These are phyloP conservation scores for Verticillium klebahnii DNA, from an alignment of 2,329 filamentous ascomycete species.

Conservation along the genomic window DNA sequence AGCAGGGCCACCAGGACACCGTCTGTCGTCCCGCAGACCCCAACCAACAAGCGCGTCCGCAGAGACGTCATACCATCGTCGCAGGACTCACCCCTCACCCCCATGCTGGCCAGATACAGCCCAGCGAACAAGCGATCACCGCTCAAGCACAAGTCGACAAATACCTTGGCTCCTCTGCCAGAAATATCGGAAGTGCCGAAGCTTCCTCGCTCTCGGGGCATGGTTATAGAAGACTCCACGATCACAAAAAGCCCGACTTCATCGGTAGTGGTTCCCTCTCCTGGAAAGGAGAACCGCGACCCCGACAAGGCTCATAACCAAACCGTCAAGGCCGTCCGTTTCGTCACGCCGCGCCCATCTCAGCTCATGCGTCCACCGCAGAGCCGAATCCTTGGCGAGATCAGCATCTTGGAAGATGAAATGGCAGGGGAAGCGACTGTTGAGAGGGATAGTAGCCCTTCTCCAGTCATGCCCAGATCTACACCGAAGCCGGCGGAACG, in stretches of 20 bases:
- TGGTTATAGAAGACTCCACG: constrained; percentile 41
- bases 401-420: constrained; percentile 1
- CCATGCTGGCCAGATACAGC: constrained; percentile 34
- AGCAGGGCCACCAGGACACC: constrained; percentile 13
- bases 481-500: constrained; percentile 1
- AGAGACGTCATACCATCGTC: constrained; percentile 40
- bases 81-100: constrained; percentile 35
- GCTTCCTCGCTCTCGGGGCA: constrained; percentile 16
- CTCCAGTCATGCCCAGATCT: constrained; percentile 5
- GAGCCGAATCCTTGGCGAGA: constrained; percentile 5
- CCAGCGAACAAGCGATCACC: constrained; percentile 29
- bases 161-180: constrained; percentile 8
- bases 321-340: constrained; percentile 11
- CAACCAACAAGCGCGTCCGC: constrained; percentile 22
- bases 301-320: constrained; percentile 17
- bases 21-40: constrained; percentile 38
- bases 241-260: constrained; percentile 16
- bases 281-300: constrained; percentile 5
- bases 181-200: constrained; percentile 13
- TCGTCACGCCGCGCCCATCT: constrained; percentile 6
- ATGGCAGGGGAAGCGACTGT: background rate
- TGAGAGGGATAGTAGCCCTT: constrained; percentile 4
- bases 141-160: constrained; percentile 29
- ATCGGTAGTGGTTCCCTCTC: constrained; percentile 6
- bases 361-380: background rate